Evolutionary conservation across 148 eudicot species (phyloP), one percentile per base, ranked within the genome.

Genomic region (Camellia granthamiana): DNA sequence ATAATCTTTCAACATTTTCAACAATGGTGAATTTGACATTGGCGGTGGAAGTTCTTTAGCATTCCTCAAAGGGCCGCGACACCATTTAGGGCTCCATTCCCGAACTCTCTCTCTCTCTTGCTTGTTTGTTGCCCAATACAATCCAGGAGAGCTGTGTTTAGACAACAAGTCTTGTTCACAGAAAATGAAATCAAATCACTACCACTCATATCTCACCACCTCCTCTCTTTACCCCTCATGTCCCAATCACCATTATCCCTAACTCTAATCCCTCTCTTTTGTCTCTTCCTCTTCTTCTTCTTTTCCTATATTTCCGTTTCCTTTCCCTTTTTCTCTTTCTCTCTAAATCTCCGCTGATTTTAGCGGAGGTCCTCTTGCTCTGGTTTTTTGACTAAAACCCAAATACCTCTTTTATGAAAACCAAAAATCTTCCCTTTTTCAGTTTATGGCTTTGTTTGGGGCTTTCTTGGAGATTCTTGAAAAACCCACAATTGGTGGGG

Each of bases 401-500:
- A 41, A 44, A 2, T 78, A 13, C 38, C 43, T 42, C 9, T 55
- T 5, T 15, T n/a, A 30, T 6, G 19, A 19, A 49, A 71, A 7
- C 3, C 54, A 62, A 10, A 21, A 59, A 59, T 71, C 49, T 10
- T 30, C 38, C 38, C 38, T 30, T 30, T 30, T 30, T 30, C 38
- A 30, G 38, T 30, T 30, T 73, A 88, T 92, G 97, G 91, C 81
- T 60, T 79, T 94, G 69, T 72, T 84, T 81, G 90, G 84, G 38
- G 86, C 81, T 71, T 77, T 88, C 80, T 60, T 81, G 91, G 90
- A 86, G 44, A 83, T 88, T 51, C 80, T 87, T 46, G 84, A 80
- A 72, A 77, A 76, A 78, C 91, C 97, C 74, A 81, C 87, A 21
- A 79, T 80, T 21, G 90, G 93, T 21, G 90, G 93, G 65, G 86